Conservation (phyloP, 2,329 filamentous ascomycete genomes). For the Aspergillus eucalypticola region DNA sequence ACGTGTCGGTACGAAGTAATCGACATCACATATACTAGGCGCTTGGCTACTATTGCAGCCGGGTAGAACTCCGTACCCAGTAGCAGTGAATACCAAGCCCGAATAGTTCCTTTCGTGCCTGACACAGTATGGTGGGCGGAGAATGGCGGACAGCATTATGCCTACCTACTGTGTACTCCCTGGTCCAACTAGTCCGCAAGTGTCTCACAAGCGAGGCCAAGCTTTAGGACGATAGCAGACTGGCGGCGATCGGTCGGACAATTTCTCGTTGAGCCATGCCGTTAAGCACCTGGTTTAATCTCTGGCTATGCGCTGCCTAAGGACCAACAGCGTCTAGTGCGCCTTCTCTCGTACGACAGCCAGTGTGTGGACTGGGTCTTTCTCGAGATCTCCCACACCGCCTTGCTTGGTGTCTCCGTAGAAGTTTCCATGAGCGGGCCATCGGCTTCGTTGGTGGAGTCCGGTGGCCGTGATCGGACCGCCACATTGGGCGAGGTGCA, state of each 20-base stretch:
- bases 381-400: slow-evolving; percentile 15
- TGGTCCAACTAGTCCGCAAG: background rate
- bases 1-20: background rate
- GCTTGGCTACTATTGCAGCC: background rate
- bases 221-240: slow-evolving; percentile 16
- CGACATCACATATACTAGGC: background rate
- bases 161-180: too few relatives aligned
- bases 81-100: background rate
- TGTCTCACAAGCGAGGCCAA: slow-evolving; percentile 16
- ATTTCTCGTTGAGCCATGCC: slow-evolving; percentile 10
- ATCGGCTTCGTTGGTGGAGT: slow-evolving; percentile 23
- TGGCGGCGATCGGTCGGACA: slow-evolving; percentile 8
- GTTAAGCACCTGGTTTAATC: slow-evolving; percentile 4
- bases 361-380: background rate
- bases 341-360: background rate
- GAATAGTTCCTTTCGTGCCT: background rate
- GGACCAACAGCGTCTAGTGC: slow-evolving; percentile 5
- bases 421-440: slow-evolving; percentile 31
- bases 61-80: background rate
- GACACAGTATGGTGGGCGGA: background rate
- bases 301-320: slow-evolving; percentile 1
- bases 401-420: slow-evolving; percentile 17
- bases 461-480: slow-evolving; percentile 26
- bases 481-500: slow-evolving; percentile 29
- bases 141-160: background rate